Conservation (phyloP, 768 basidiomycete species). For the Russula sp. region DNA sequence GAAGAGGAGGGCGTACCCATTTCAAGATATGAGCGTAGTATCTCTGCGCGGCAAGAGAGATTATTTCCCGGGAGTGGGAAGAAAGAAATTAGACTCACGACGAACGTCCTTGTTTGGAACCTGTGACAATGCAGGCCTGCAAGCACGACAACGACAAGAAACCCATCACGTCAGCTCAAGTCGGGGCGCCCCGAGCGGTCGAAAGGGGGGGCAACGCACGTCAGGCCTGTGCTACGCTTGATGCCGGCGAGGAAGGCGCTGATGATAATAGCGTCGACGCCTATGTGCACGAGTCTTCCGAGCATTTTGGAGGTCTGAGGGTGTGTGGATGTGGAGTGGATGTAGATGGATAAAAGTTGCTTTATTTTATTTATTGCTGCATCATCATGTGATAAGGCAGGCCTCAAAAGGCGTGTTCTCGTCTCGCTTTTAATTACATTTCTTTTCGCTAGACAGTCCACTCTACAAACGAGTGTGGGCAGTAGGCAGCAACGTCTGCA, state of each 20-base stretch:
- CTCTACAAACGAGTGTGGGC: neutral
- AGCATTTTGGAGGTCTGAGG: slow-evolving; percentile 40
- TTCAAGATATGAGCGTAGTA: slow-evolving; percentile 75
- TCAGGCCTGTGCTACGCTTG: slow-evolving; percentile 76
- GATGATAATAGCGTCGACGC: slow-evolving; percentile 72
- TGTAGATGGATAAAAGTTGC: too few relatives aligned
- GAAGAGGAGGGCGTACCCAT: slow-evolving; percentile 42
- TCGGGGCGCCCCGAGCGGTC: neutral
- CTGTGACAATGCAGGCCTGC: slow-evolving; percentile 63
- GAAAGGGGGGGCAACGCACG: slow-evolving; percentile 44
- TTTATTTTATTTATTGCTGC: neutral
- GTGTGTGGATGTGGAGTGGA: too few relatives aligned
- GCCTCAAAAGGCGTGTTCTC: neutral
- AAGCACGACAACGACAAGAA: neutral
- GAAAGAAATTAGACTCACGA: slow-evolving; percentile 44
- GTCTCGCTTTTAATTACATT: neutral
- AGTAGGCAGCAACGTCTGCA: slow-evolving; percentile 31
- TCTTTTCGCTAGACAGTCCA: neutral
- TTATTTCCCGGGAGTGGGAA: neutral
- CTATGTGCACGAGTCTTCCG: slow-evolving; percentile 63
- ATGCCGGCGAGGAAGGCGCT: slow-evolving; percentile 82
- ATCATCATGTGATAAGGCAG: neutral
- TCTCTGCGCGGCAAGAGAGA: slow-evolving; percentile 38
- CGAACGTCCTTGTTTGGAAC: slow-evolving; percentile 88
- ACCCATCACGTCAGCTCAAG: neutral